phyloP scores from a whole-genome alignment of 768 basidiomycete species.

The Lanmaoa rubissima region DNA sequence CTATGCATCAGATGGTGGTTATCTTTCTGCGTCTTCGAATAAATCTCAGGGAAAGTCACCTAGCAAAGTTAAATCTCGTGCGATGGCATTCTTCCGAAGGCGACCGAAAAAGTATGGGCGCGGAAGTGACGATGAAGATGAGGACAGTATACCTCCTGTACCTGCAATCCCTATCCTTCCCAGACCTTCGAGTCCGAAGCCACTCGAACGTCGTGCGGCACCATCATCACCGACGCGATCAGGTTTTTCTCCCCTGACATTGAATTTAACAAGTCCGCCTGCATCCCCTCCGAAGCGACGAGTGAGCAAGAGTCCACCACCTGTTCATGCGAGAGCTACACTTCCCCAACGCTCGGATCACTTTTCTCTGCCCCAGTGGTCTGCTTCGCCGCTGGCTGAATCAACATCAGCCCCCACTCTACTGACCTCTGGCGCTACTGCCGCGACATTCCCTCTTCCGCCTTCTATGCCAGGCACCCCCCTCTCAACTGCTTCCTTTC shows the following conservation, averaged over 20 bases:
- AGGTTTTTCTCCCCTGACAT: slow-evolving; percentile 27
- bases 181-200: slow-evolving; percentile 30
- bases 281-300: slow-evolving; percentile 18
- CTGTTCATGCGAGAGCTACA: slow-evolving; percentile 8
- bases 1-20: slow-evolving; percentile 31
- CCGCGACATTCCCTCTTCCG: slow-evolving; percentile 13
- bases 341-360: slow-evolving; percentile 13
- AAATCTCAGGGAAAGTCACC: slow-evolving; percentile 32
- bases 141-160: slow-evolving; percentile 30
- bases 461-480: slow-evolving; percentile 22
- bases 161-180: slow-evolving; percentile 29
- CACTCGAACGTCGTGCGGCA: slow-evolving; percentile 22
- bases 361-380: not conserved
- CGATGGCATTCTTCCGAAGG: slow-evolving; percentile 34
- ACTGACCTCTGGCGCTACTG: slow-evolving; percentile 3
- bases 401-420: slow-evolving; percentile 6
- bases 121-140: slow-evolving; percentile 33
- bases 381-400: slow-evolving; percentile 11
- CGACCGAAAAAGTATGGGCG: slow-evolving; percentile 25
- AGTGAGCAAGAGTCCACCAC: slow-evolving; percentile 30
- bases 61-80: slow-evolving; percentile 29
- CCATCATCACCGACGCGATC: slow-evolving; percentile 30
- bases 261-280: slow-evolving; percentile 23
- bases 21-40: slow-evolving; percentile 34
- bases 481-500: slow-evolving; percentile 15